A percentile compares a stretch with the other conserved stretches of the same genome.
phyloP scores from a whole-genome alignment of 257 asterid genomes.

The Orobanche coerulescens region DNA sequence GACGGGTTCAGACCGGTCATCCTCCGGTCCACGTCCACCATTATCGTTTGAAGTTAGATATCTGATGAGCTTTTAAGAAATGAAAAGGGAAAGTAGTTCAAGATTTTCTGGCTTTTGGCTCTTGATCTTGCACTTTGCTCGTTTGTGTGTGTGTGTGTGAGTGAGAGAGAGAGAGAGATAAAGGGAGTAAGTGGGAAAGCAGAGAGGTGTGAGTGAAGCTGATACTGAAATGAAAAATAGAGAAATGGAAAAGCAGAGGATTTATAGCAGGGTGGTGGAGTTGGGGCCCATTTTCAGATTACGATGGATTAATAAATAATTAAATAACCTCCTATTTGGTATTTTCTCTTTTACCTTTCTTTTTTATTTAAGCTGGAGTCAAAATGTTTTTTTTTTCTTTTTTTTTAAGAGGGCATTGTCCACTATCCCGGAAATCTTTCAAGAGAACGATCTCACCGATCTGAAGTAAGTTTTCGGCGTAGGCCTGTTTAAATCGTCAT shows the following conservation, averaged over 20 bases:
- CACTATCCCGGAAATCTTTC: too few species aligned
- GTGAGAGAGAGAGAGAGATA: too few species aligned
- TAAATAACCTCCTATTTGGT: not conserved
- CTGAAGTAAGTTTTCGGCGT: too few species aligned
- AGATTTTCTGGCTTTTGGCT: not conserved
- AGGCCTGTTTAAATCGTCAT: too few species aligned
- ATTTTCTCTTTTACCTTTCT: not conserved
- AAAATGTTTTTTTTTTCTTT: too few species aligned
- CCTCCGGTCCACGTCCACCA: slow-evolving; percentile 99
- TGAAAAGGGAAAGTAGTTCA: not conserved
- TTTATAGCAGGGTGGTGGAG: slow-evolving; percentile 37
- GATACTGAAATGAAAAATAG: slow-evolving; percentile 30
- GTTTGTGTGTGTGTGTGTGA: not conserved
- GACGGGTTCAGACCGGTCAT: slow-evolving; percentile 87
- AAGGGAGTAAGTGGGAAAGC: slow-evolving; percentile 19
- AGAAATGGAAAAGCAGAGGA: slow-evolving; percentile 21
- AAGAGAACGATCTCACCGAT: too few species aligned
- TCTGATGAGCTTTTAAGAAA: too few species aligned
- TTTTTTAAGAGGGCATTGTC: too few species aligned
- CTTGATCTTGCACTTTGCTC: not conserved
- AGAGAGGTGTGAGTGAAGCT: slow-evolving; percentile 25
- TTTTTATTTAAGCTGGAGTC: slow-evolving; percentile 12
- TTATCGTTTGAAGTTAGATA: slow-evolving; percentile 1
- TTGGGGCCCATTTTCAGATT: slow-evolving; percentile 38
- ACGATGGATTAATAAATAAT: slow-evolving; percentile 17